phyloP scores from a whole-genome alignment of 2,329 filamentous ascomycete species.

The Apiospora hydei region DNA sequence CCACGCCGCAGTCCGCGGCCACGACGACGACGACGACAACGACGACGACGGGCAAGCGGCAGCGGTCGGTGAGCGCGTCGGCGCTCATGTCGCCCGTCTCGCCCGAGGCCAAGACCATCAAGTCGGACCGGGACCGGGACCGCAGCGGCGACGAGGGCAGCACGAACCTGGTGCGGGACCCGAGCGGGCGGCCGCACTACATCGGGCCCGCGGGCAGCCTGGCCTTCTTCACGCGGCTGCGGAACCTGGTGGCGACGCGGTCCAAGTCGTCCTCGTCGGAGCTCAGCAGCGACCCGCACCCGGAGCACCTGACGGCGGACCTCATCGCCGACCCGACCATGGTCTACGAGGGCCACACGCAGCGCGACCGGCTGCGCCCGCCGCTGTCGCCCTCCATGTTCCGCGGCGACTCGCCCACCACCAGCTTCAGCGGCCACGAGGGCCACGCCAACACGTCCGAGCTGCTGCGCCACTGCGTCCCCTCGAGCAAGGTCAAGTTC shows the following conservation, averaged over 20 bases:
- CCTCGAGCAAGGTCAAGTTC: constrained; percentile 35
- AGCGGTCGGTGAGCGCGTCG: constrained; percentile 11
- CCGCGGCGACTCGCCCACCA: constrained; percentile 32
- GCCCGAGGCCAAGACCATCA: constrained; percentile 1
- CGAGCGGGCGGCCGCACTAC: constrained; percentile 35
- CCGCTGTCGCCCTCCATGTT: constrained; percentile 21
- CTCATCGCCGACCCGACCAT: constrained; percentile 28
- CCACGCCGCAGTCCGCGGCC: background rate
- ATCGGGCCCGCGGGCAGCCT: constrained; percentile 36
- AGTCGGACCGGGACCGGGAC: background rate
- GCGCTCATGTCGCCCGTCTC: constrained; percentile 23
- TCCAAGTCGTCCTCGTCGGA: background rate
- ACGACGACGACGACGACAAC: background rate
- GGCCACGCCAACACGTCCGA: constrained; percentile 31
- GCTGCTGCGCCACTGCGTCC: constrained; percentile 33
- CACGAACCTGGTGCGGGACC: constrained; percentile 33
- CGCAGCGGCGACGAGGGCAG: constrained; percentile 20
- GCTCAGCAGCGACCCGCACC: background rate
- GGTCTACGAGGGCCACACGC: background rate
- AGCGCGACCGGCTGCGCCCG: background rate
- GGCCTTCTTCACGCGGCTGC: constrained; percentile 33
- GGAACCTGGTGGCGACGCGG: constrained; percentile 31
- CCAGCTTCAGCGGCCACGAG: background rate
- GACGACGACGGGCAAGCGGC: background rate
- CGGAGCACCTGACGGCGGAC: constrained; percentile 7